A percentile compares a stretch with the other conserved stretches of the same genome.
Conservation (phyloP, 2,329 filamentous ascomycete species). For the Exophiala aquamarina region DNA sequence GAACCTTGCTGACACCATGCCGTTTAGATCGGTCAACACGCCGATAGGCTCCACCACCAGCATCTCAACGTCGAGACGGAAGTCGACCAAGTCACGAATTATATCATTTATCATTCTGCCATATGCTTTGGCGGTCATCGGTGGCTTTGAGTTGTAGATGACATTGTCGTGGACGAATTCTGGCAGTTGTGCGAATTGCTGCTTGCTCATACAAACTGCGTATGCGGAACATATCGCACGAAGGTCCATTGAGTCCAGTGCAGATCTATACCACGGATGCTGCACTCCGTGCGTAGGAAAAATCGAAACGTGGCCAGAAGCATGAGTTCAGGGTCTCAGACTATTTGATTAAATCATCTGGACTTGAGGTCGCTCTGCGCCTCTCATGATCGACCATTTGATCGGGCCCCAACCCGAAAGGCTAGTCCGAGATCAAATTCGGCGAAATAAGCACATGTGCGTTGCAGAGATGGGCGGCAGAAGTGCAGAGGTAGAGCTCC, state of each 20-base stretch:
- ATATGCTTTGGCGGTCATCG: slow-evolving; percentile 13
- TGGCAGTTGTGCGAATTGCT: slow-evolving; percentile 5
- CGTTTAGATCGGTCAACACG: slow-evolving; percentile 5
- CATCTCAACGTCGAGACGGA: slow-evolving; percentile 14
- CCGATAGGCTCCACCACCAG: slow-evolving; percentile 11
- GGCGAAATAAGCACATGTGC: too few relatives aligned
- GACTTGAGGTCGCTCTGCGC: too few relatives aligned
- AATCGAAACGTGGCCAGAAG: too few relatives aligned
- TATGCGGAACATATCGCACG: slow-evolving; percentile 15
- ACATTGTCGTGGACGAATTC: slow-evolving; percentile 10
- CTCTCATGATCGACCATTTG: too few relatives aligned
- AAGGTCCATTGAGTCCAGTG: slow-evolving; percentile 11
- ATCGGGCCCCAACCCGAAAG: too few relatives aligned
- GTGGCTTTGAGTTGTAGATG: slow-evolving; percentile 10
- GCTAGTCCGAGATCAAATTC: too few relatives aligned
- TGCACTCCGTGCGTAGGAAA: too few relatives aligned
- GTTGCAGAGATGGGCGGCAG: too few relatives aligned
- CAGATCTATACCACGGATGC: too few relatives aligned
- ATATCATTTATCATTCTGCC: slow-evolving; percentile 12
- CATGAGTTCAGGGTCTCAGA: too few relatives aligned
- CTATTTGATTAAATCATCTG: too few relatives aligned
- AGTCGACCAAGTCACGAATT: slow-evolving; percentile 4
- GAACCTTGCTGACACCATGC: slow-evolving; percentile 17
- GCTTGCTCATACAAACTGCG: slow-evolving; percentile 13
- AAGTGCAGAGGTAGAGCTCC: too few relatives aligned